A percentile compares a stretch with the other conserved stretches of the same genome.
Conservation (phyloP, 2,329 filamentous ascomycete genomes). For the Aspergillus sp. region DNA sequence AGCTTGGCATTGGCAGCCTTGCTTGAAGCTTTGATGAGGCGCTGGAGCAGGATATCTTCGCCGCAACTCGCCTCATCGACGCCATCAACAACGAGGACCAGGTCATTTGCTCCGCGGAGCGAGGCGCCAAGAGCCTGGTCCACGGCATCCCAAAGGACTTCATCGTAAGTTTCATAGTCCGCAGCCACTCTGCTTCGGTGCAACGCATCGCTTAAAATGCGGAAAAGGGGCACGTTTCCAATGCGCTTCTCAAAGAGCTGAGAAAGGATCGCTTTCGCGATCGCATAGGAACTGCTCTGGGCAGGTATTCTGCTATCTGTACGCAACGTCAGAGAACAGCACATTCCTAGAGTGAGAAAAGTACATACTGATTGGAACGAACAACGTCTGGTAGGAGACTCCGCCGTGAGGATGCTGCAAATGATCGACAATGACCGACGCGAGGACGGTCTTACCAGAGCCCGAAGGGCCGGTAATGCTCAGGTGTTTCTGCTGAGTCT, state of each 20-base stretch:
- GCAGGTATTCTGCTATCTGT: slow-evolving; percentile 38
- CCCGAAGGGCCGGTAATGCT: slow-evolving; percentile 49
- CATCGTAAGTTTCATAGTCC: slow-evolving; percentile 37
- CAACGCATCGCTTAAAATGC: slow-evolving; percentile 39
- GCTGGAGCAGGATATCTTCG: slow-evolving; percentile 34
- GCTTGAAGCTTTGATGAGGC: slow-evolving; percentile 29
- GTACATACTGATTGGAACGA: slow-evolving; percentile 42
- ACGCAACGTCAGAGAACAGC: neutral
- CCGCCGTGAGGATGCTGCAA: slow-evolving; percentile 45
- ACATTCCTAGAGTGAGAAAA: neutral
- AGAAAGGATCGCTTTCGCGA: slow-evolving; percentile 41
- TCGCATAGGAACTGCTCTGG: slow-evolving; percentile 35
- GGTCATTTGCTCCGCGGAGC: slow-evolving; percentile 37
- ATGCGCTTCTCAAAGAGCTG: slow-evolving; percentile 46
- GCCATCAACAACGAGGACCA: slow-evolving; percentile 46
- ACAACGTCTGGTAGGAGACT: slow-evolving; percentile 39
- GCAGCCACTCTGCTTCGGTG: slow-evolving; percentile 30
- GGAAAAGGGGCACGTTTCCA: slow-evolving; percentile 44
- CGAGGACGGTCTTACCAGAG: slow-evolving; percentile 45
- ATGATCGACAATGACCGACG: slow-evolving; percentile 46
- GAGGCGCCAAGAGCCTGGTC: slow-evolving; percentile 34
- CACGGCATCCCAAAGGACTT: slow-evolving; percentile 42
- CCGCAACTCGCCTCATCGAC: slow-evolving; percentile 41
- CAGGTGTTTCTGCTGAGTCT: slow-evolving; percentile 50
- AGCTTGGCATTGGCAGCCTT: slow-evolving; percentile 34